Evolutionary conservation across 192 early-diverging fungal genomes (phyloP), one percentile per base, ranked within the genome.

Genomic region (Phlyctochytrium bullatum): DNA sequence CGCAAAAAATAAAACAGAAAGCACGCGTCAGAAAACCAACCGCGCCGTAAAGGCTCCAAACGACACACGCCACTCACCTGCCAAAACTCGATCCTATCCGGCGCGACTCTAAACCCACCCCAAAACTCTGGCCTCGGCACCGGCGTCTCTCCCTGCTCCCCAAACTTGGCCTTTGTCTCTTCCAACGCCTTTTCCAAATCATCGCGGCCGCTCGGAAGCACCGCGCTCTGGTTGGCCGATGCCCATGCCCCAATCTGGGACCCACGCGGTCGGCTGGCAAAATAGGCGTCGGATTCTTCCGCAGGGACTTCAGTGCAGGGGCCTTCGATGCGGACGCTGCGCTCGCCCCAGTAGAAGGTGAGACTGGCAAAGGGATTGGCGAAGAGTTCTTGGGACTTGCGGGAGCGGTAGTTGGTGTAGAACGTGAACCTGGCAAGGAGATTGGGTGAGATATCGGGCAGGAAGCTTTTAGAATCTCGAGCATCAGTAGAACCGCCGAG

Each of bases 31-130:
- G 40, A 47, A 47, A 47, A 47, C 10, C 6, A 47, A n/a, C n/a
- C n/a, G n/a, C n/a, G n/a, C n/a, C n/a, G n/a, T 47, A 47, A 47
- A 47, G 40, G 20, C 6, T 47, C 20, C 40, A 47, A 47, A 6
- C 6, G 20, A 47, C 10, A 47, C 6, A 47, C 40, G 40, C 10
- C 6, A 47, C 10, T 47, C 40, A 47, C 83, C 50, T 80, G 78
- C 83, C 83, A 85, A 59, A 85, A 85, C 69, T 85, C 83, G 40
- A 85, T 81, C 27, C 67, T 35, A 2, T 74, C 72, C 27, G 82
- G 81, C 20, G 68, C 56, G 20, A 83, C 67, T 24, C 75, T n/a
- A 61, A 64, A 85, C 17, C 83, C 83, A 50, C 83, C 83, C 83
- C 83, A 85, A 65, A 72, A 76, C 2, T 47, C 47, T 14, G 83